Conservation (phyloP, 2,329 filamentous ascomycete genomes). For the Penicillium sclerotiorum region DNA sequence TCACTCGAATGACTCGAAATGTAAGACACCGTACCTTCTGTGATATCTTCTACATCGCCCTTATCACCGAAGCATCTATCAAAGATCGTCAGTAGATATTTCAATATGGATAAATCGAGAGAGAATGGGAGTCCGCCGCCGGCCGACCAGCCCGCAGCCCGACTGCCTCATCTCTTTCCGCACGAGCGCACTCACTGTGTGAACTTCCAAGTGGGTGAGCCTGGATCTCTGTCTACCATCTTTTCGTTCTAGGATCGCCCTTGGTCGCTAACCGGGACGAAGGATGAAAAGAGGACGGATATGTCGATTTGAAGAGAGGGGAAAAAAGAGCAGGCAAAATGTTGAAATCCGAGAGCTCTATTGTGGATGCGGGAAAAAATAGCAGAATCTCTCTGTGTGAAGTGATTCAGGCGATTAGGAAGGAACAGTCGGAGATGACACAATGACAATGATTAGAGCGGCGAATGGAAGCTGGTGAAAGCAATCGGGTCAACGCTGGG, state of each 20-base stretch:
- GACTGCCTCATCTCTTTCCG: background rate
- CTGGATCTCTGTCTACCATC: slow-evolving; percentile 96
- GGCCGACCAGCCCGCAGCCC: background rate
- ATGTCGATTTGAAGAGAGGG: slow-evolving; percentile 6
- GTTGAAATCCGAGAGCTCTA: slow-evolving; percentile 22
- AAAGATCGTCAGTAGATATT: slow-evolving; percentile 11
- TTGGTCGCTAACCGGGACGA: slow-evolving; percentile 28
- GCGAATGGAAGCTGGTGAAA: slow-evolving; percentile 9
- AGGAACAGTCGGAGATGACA: slow-evolving; percentile 16
- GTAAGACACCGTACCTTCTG: slow-evolving; percentile 68
- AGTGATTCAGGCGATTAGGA: slow-evolving; percentile 8
- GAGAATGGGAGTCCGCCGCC: background rate
- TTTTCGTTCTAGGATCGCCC: slow-evolving; percentile 54
- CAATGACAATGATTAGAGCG: slow-evolving; percentile 5
- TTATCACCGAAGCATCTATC: slow-evolving; percentile 97
- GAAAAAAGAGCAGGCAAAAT: slow-evolving; percentile 10
- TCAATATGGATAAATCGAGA: background rate
- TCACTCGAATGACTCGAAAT: slow-evolving; percentile 7
- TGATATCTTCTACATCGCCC: slow-evolving; percentile 98
- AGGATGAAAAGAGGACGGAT: slow-evolving; percentile 14
- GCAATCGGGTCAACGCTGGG: slow-evolving; percentile 13
- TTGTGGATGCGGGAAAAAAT: slow-evolving; percentile 16
- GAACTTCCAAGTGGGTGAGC: slow-evolving; percentile 98
- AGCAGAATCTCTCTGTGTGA: slow-evolving; percentile 6
- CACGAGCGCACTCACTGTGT: slow-evolving; percentile 74